Evolutionary conservation across 441 rosid species (phyloP), one percentile per base, ranked within the genome.

Genomic region (Theobroma grandiflorum): DNA sequence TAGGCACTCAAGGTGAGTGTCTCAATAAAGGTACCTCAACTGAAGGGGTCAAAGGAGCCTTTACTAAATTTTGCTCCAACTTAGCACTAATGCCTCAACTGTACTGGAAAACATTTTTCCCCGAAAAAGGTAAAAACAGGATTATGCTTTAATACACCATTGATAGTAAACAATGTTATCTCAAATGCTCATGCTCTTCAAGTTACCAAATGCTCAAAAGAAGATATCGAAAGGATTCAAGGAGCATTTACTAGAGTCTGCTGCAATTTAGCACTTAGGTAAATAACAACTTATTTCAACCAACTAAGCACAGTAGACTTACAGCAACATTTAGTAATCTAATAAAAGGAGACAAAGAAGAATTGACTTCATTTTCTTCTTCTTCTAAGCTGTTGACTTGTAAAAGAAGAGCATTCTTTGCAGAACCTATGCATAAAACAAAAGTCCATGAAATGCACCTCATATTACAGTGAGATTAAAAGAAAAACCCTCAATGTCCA

Each of bases 271-370:
- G 8, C 18, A 72, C 18, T 26, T 26, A 26, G 31, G 31, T 64
- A n/a, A n/a, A n/a, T n/a, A n/a, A n/a, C n/a, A n/a, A n/a, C n/a
- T n/a, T n/a, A n/a, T n/a, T n/a, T n/a, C n/a, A n/a, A n/a, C n/a
- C n/a, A n/a, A n/a, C n/a, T n/a, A n/a, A n/a, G n/a, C n/a, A n/a
- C n/a, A n/a, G n/a, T n/a, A 49, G 78, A 89, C 99, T 97, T 90
- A 97, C 99, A 85, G 98, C 99, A 75, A 95, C 88, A 87, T 94
- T 94, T 82, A 97, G 86, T 80, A 97, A 85, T 78, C 98, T 99
- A 85, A 88, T 84, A 82, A 83, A 88, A 22, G 99, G 99, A 76
- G 83, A 81, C n/a, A 87, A 87, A 52, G 89, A 83, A 91, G 86
- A 78, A 84, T 58, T 53, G 83, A 76, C 73, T 82, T 90, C 81